A percentile compares a stretch with the other conserved stretches of the same genome.
Conservation (phyloP, 2,329 filamentous ascomycete genomes). For the Colletotrichum liaoningense region DNA sequence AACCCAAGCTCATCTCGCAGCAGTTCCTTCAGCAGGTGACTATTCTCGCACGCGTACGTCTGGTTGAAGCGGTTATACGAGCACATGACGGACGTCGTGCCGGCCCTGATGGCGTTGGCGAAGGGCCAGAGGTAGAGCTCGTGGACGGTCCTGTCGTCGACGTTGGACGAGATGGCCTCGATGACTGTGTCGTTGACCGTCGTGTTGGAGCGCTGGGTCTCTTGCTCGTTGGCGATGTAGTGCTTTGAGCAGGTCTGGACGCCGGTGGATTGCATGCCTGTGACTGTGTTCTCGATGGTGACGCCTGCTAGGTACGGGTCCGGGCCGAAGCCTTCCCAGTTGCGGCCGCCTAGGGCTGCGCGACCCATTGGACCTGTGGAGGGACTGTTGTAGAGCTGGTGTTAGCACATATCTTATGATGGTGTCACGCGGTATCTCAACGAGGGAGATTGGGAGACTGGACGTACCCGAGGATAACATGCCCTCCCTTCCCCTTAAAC, state of each 20-base stretch:
- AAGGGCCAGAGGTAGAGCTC: not conserved
- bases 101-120: not conserved
- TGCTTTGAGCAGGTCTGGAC: not conserved
- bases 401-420: too few species aligned
- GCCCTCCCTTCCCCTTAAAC: conserved; percentile 73
- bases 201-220: not conserved
- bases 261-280: not conserved
- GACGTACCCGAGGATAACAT: not conserved
- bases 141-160: not conserved
- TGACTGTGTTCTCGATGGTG: not conserved
- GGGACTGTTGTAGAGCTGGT: not conserved
- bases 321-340: not conserved
- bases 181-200: not conserved
- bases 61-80: not conserved
- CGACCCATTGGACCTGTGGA: not conserved
- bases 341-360: not conserved
- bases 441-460: too few species aligned
- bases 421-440: too few species aligned
- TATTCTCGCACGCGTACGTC: not conserved
- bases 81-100: not conserved
- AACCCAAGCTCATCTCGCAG: not conserved
- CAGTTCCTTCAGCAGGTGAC: not conserved
- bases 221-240: not conserved
- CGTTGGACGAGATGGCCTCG: not conserved
- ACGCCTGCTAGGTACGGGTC: not conserved